Evolutionary conservation across 257 asterid genomes (phyloP).

Genomic region (Leptodermis oblonga): DNA sequence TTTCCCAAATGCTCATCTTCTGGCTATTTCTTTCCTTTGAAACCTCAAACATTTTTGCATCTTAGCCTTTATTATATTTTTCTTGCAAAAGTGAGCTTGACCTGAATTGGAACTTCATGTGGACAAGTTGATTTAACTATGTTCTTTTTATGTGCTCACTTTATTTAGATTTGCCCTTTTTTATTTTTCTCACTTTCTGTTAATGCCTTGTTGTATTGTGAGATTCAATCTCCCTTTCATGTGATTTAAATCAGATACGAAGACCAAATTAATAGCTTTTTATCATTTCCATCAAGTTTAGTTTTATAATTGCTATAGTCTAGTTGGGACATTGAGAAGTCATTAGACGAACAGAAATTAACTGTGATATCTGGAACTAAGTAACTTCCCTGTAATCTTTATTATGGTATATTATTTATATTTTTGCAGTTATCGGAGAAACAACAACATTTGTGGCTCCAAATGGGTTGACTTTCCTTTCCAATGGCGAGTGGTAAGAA

Average conservation of each 20-base stretch:
- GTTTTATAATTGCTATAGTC: not conserved
- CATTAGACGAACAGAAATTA: not conserved
- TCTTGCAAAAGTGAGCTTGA: not conserved
- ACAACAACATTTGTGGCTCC: conserved; percentile 76
- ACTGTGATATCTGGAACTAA: not conserved
- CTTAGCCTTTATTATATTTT: not conserved
- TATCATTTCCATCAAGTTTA: not conserved
- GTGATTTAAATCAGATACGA: not conserved
- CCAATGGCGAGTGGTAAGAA: conserved; percentile 96
- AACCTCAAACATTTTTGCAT: not conserved
- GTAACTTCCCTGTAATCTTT: conserved; percentile 2
- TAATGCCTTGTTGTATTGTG: not conserved
- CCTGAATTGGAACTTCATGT: not conserved
- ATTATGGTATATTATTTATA: not conserved
- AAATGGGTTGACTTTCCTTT: conserved; percentile 61
- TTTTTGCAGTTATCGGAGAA: conserved; percentile 91
- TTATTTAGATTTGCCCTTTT: not conserved
- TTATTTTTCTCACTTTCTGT: not conserved
- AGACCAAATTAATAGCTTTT: not conserved
- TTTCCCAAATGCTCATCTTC: not conserved
- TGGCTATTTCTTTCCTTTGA: not conserved
- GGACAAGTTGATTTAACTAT: not conserved
- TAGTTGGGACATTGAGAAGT: not conserved
- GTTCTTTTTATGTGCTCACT: not conserved
- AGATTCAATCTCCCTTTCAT: not conserved